Percentiles rank a stretch among this genome's conserved stretches.
Evolutionary conservation across 306 rosid genomes (phyloP).

Genomic region (Begonia masoniana): DNA sequence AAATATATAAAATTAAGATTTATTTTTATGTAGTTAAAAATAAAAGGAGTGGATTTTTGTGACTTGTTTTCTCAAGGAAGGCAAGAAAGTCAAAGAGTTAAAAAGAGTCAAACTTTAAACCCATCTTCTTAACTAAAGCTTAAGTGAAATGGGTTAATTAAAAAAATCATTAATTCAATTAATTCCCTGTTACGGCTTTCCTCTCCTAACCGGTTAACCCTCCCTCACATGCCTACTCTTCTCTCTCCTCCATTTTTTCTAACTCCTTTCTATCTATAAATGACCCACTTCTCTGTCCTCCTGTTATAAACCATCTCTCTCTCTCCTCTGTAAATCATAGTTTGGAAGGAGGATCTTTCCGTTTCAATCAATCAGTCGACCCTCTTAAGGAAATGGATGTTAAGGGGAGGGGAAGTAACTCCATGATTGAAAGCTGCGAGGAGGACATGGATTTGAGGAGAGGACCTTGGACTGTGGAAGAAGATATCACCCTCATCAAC

Average conservation of each 20-base stretch:
- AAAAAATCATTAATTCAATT: conserved; percentile 6
- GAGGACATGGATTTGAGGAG: conserved; percentile 52
- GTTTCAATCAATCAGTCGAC: neutral
- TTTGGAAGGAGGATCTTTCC: neutral
- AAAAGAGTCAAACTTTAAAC: too few relatives aligned
- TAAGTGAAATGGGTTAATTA: conserved; percentile 7
- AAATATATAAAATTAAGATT: too few relatives aligned
- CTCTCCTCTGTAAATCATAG: neutral
- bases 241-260: conserved; percentile 9
- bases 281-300: conserved; percentile 25
- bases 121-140: too few relatives aligned
- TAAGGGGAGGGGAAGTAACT: conserved; percentile 17
- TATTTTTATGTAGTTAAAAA: too few relatives aligned
- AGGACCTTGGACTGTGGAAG: conserved; percentile 96
- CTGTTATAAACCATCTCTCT: conserved; percentile 20
- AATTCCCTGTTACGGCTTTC: conserved; percentile 18
- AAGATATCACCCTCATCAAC: conserved; percentile 75
- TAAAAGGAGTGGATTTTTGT: too few relatives aligned
- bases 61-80: too few relatives aligned
- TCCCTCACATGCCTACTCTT: conserved; percentile 1
- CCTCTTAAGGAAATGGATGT: conserved; percentile 30
- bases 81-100: too few relatives aligned
- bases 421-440: conserved; percentile 7
- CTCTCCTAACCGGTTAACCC: conserved; percentile 4
- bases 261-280: conserved; percentile 40